Conservation (phyloP, 2,329 filamentous ascomycete species). For the Fusarium sp. region DNA sequence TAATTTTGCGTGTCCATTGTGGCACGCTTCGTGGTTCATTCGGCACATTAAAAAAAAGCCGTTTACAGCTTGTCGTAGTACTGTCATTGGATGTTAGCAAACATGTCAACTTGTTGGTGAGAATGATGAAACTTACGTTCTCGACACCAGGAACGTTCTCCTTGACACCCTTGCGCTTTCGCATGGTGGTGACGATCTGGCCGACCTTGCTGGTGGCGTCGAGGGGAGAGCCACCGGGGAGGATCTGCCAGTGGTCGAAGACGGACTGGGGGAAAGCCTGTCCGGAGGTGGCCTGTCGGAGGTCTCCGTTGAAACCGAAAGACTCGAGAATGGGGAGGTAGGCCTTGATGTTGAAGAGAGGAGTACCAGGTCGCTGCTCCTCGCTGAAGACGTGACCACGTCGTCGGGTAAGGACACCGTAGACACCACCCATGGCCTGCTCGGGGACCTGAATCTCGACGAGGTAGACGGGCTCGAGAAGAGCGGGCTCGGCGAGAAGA, state of each 20-base stretch:
- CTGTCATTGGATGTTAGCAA: conserved; percentile 57
- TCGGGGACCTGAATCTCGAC: conserved; percentile 99
- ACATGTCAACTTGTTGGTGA: neutral
- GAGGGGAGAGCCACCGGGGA: conserved; percentile 92
- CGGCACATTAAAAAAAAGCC: conserved; percentile 54
- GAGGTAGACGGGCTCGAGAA: conserved; percentile 98
- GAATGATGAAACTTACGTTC: conserved; percentile 77
- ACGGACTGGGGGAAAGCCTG: conserved; percentile 99
- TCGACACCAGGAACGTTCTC: conserved; percentile 89
- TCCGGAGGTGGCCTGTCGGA: conserved; percentile 91
- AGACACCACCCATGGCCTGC: conserved; percentile 99
- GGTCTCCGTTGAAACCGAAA: conserved; percentile 98
- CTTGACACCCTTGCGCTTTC: conserved; percentile 99
- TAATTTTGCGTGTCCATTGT: conserved; percentile 56
- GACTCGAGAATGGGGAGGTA: conserved; percentile 97
- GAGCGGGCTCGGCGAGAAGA: conserved; percentile 89
- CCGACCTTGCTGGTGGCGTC: conserved; percentile 86
- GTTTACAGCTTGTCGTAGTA: conserved; percentile 99
- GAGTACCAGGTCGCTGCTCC: conserved; percentile 97
- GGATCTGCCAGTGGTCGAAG: conserved; percentile 98
- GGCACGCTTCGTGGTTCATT: conserved; percentile 60
- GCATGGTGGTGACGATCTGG: conserved; percentile 85
- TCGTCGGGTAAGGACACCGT: conserved; percentile 96
- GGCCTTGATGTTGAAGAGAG: conserved; percentile 99
- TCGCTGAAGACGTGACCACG: conserved; percentile 99